Conservation (phyloP, 352 stramenopile genomes). For the Pythium rhizo-oryzae region DNA sequence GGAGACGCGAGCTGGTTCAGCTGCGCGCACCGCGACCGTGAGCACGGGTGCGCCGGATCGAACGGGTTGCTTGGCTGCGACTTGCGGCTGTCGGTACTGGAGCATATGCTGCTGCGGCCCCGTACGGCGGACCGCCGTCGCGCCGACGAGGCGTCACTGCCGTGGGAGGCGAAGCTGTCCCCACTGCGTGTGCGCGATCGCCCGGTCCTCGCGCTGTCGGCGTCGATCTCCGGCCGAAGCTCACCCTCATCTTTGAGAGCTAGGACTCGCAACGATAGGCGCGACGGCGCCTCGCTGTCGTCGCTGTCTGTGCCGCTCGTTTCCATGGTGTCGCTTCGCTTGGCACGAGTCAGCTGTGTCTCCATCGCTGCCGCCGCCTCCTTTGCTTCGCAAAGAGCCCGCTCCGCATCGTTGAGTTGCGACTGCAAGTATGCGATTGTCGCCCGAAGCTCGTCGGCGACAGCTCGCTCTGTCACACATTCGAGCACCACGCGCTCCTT, state of each 20-base stretch:
- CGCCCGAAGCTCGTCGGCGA: neutral
- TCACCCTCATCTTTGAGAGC: neutral
- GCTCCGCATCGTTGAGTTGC: neutral
- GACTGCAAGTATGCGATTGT: slow-evolving; percentile 3
- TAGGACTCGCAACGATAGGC: slow-evolving; percentile 3
- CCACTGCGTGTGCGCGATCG: neutral
- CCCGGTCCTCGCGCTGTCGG: too few relatives aligned
- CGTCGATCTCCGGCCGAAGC: neutral
- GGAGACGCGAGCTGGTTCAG: slow-evolving; percentile 1
- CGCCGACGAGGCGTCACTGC: neutral
- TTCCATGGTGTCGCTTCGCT: slow-evolving; percentile 16
- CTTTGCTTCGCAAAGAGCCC: neutral
- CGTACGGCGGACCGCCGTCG: neutral
- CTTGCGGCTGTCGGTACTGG: neutral
- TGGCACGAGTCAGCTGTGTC: slow-evolving; percentile 6
- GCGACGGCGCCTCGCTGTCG: neutral
- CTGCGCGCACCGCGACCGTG: neutral
- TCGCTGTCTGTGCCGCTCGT: slow-evolving; percentile 12
- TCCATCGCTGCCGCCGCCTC: neutral
- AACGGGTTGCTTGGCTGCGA: neutral
- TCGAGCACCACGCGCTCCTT: slow-evolving; percentile 1
- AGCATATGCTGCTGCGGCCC: slow-evolving; percentile 3
- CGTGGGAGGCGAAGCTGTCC: neutral
- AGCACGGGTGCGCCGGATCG: neutral
- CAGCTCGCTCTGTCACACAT: neutral